A percentile compares a stretch with the other conserved stretches of the same genome.
Conservation (phyloP, 371 early-diverging fungal genomes). For the Catenaria anguillulae region DNA sequence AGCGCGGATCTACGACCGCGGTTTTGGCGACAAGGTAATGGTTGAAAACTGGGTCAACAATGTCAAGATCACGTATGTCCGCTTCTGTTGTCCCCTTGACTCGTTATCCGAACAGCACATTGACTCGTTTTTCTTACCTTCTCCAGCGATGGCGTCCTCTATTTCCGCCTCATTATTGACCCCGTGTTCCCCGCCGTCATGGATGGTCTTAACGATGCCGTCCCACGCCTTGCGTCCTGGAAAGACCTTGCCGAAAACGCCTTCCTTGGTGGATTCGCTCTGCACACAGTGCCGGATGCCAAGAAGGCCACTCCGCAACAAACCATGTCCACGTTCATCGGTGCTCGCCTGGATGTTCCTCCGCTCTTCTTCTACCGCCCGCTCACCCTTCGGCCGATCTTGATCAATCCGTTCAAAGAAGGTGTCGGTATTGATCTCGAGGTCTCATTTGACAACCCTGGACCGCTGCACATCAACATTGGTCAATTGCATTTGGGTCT, state of each 20-base stretch:
- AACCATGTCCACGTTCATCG: background rate
- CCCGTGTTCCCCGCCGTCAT: background rate
- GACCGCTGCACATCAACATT: conserved; percentile 2
- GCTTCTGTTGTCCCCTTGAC: too few species aligned
- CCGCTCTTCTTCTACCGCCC: background rate
- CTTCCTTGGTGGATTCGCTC: background rate
- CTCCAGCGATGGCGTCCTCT: background rate
- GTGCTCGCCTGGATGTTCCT: background rate
- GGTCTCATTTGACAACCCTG: background rate
- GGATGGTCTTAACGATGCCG: background rate
- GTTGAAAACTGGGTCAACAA: background rate
- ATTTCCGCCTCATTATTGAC: background rate
- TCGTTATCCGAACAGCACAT: too few species aligned
- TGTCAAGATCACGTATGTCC: too few species aligned
- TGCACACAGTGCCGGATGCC: background rate
- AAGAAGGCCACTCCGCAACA: background rate
- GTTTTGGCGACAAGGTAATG: background rate
- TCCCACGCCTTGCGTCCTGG: background rate
- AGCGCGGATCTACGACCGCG: background rate
- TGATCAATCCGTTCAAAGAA: conserved; percentile 6
- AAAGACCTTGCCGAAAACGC: background rate
- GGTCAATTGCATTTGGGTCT: background rate
- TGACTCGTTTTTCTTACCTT: too few species aligned
- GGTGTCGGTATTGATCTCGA: conserved; percentile 1
- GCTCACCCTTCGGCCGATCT: conserved; percentile 1